Conservation (phyloP, 306 rosid species). For the Malus sylvestris region DNA sequence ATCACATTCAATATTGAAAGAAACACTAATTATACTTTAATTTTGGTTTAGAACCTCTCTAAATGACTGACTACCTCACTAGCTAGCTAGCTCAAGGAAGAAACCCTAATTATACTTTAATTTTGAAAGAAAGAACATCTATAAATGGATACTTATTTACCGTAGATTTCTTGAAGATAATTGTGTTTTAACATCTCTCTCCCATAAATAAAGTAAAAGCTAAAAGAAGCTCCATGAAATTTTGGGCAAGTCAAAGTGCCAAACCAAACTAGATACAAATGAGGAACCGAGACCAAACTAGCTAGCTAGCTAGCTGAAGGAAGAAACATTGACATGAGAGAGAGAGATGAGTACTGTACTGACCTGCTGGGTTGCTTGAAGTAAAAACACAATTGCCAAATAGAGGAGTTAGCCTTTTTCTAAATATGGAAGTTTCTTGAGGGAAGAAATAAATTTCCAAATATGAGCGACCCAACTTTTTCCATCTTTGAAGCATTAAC, state of each 20-base stretch:
- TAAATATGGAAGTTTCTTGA: constrained; percentile 62
- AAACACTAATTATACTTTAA: not conserved
- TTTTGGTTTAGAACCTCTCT: not conserved
- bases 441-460: constrained; percentile 41
- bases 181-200: not conserved
- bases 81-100: not conserved
- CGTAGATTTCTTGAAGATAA: not conserved
- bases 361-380: constrained; percentile 51
- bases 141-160: not conserved
- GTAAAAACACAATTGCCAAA: constrained; percentile 38
- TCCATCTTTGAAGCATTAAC: constrained; percentile 32
- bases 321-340: not conserved
- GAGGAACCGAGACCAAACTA: not conserved
- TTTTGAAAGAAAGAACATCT: not conserved
- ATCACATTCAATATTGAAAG: not conserved
- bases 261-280: constrained; percentile 6
- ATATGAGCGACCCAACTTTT: constrained; percentile 31
- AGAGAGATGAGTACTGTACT: not conserved
- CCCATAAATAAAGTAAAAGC: not conserved
- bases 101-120: not conserved
- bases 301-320: not conserved
- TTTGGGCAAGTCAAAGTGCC: not conserved
- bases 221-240: not conserved
- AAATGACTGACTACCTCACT: not conserved
- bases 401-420: constrained; percentile 32